phyloP scores from a whole-genome alignment of 2,329 filamentous ascomycete genomes.

The Penicillium sclerotiorum region DNA sequence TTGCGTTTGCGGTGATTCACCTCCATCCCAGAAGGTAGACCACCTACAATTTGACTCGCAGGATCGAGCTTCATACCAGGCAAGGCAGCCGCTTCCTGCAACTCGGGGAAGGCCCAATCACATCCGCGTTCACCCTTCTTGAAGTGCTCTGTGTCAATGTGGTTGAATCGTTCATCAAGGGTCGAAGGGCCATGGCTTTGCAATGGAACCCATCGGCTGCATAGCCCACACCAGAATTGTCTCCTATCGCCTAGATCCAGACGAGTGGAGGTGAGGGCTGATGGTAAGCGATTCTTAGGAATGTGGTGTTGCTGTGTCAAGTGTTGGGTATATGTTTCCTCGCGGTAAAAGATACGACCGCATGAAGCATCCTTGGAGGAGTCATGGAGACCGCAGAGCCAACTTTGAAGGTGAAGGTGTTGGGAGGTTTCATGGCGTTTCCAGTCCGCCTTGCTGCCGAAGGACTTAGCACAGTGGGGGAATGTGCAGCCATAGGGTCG shows the following conservation, averaged over 20 bases:
- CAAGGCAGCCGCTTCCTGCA: neutral
- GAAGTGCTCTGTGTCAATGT: slow-evolving; percentile 67
- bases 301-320: slow-evolving; percentile 53
- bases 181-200: slow-evolving; percentile 55
- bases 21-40: neutral
- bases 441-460: slow-evolving; percentile 95
- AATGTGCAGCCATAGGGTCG: slow-evolving; percentile 84
- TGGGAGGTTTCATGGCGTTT: slow-evolving; percentile 85
- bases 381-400: slow-evolving; percentile 63
- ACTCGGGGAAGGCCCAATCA: slow-evolving; percentile 35
- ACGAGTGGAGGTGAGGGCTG: slow-evolving; percentile 46
- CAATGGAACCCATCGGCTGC: slow-evolving; percentile 59
- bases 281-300: slow-evolving; percentile 1
- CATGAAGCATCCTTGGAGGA: slow-evolving; percentile 49
- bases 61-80: neutral
- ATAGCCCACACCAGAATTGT: slow-evolving; percentile 89
- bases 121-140: slow-evolving; percentile 39
- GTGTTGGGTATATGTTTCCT: slow-evolving; percentile 65
- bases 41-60: neutral
- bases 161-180: slow-evolving; percentile 66
- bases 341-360: slow-evolving; percentile 59
- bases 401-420: slow-evolving; percentile 71
- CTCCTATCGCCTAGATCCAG: slow-evolving; percentile 66
- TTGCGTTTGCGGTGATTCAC: slow-evolving; percentile 19
- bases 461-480: slow-evolving; percentile 66